Evolutionary conservation across 2,329 filamentous ascomycete genomes (phyloP).

Genomic region (Pyrenophora tritici-repentis): DNA sequence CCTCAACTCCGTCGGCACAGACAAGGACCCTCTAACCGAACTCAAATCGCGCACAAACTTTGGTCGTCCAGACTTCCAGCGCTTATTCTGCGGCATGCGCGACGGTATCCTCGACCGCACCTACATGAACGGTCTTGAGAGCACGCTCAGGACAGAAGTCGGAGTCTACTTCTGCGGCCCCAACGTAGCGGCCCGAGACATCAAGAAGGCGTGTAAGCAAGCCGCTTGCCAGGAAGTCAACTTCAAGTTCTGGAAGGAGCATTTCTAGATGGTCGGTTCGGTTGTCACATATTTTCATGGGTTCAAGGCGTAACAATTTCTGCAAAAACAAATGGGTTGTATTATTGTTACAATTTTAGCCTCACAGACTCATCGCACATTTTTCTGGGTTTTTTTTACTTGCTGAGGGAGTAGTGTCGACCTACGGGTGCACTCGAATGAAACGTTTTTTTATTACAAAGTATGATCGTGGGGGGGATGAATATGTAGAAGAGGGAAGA

Average conservation of each 20-base stretch:
- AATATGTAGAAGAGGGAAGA: no score
- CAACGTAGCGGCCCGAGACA: constrained; percentile 77
- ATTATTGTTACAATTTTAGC: background rate
- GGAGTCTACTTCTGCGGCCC: constrained; percentile 99
- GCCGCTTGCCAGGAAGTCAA: constrained; percentile 78
- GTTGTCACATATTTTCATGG: no score
- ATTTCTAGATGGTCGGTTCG: constrained; percentile 54
- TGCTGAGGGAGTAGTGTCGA: constrained; percentile 3
- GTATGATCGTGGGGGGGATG: no score
- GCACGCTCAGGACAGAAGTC: constrained; percentile 77
- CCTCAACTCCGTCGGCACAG: constrained; percentile 88
- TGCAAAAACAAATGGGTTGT: no score
- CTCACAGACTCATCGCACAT: background rate
- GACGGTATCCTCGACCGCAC: constrained; percentile 83
- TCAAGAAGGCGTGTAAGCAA: constrained; percentile 77
- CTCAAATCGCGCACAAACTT: constrained; percentile 90
- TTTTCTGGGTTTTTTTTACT: no score
- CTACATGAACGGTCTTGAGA: constrained; percentile 82
- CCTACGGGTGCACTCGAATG: constrained; percentile 6
- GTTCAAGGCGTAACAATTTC: no score
- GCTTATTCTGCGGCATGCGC: constrained; percentile 81
- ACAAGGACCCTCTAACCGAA: constrained; percentile 89
- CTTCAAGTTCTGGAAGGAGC: constrained; percentile 99
- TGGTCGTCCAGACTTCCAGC: constrained; percentile 85
- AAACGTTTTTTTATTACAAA: constrained; percentile 1